Evolutionary conservation across 2,329 filamentous ascomycete genomes (phyloP), one percentile per base, ranked within the genome.

Genomic region (Grosmannia penicillata): DNA sequence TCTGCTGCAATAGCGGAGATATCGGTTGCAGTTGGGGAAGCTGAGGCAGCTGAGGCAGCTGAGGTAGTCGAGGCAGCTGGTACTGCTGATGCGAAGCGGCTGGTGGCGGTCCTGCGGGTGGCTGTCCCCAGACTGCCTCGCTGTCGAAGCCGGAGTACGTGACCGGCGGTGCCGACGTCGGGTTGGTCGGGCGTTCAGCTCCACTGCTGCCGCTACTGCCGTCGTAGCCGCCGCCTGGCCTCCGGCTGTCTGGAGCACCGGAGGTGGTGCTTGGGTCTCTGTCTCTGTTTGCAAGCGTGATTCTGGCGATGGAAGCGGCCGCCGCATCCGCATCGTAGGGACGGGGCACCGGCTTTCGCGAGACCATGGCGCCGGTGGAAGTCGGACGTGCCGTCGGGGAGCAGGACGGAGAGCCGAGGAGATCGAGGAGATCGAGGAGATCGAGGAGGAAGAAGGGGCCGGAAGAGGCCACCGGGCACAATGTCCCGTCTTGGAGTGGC

Each of bases 331-430:
- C 8, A 21, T 30, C 22, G 10, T 15, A 37, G 8, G 37, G 17
- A 15, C 51, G 46, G 27, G 59, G 53, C 18, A 56, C 37, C 7
- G 60, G 52, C 44, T 63, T 63, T 45, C 59, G 58, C 42, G 56
- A 51, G 31, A 65, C 61, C 62, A 65, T 66, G 25, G 30, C 17
- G 15, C 23, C 14, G 21, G n/a, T 8, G 18, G 15, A 7, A 25
- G n/a, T n/a, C n/a, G n/a, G n/a, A n/a, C n/a, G n/a, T n/a, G n/a
- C n/a, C n/a, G n/a, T n/a, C n/a, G n/a, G n/a, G n/a, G n/a, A n/a
- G n/a, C n/a, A 6, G 13, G 13, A 19, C 23, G 10, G 33, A 19
- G n/a, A 14, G 15, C 10, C 18, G 6, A 11, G 19, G 29, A 9
- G 28, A 7, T 22, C 7, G 11, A 14, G 15, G 21, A 7, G 14